Conservation (phyloP, 108 stramenopile genomes). For the Cylindrotheca fusiformis region DNA sequence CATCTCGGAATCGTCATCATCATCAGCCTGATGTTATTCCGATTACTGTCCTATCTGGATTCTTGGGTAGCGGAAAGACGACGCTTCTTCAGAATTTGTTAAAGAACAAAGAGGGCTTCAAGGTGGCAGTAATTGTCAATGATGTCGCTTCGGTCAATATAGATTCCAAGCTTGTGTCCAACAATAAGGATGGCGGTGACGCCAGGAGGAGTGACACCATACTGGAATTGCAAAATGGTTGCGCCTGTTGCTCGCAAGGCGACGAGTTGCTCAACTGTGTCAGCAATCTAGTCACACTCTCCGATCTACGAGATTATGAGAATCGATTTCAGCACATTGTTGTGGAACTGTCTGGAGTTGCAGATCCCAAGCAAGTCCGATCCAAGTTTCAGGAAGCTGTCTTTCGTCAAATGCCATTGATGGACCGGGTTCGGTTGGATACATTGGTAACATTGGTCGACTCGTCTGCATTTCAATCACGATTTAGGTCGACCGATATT, state of each 20-base stretch:
- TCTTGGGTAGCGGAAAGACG: constrained; percentile 93
- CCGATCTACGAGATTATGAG: constrained; percentile 47
- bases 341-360: constrained; percentile 90
- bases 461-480: constrained; percentile 60
- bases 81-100: constrained; percentile 81
- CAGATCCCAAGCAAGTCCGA: constrained; percentile 73
- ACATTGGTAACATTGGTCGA: constrained; percentile 93
- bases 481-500: constrained; percentile 13
- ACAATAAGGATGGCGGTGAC: constrained; percentile 9
- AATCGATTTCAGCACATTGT: constrained; percentile 64
- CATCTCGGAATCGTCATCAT: too few relatives aligned
- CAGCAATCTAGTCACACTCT: constrained; percentile 62
- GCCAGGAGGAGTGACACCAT: constrained; percentile 39
- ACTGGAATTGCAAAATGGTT: constrained; percentile 79
- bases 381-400: constrained; percentile 83
- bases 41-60: constrained; percentile 91
- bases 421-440: constrained; percentile 79
- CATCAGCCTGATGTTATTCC: constrained; percentile 49
- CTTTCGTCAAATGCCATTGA: constrained; percentile 69
- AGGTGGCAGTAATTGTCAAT: constrained; percentile 91
- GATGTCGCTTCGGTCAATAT: constrained; percentile 95
- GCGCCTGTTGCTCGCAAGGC: constrained; percentile 83
- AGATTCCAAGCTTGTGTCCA: constrained; percentile 79
- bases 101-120: constrained; percentile 58
- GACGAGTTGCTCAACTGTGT: constrained; percentile 79